Evolutionary conservation across 2,329 filamentous ascomycete genomes (phyloP).

Genomic region (Trematosphaeria pertusa): DNA sequence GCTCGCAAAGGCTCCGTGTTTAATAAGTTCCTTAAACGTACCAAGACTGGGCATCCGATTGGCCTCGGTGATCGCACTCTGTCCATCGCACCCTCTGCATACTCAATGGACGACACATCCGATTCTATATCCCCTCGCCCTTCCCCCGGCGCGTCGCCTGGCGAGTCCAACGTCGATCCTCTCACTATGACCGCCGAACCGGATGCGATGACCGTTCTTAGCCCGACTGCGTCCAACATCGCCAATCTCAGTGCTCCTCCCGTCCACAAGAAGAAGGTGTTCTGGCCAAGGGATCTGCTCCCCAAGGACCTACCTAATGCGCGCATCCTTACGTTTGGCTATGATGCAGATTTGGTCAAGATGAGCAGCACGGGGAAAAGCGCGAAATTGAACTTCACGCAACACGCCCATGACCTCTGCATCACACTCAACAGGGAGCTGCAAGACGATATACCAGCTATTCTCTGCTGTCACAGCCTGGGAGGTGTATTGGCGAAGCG

Average conservation of each 20-base stretch:
- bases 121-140: conserved; percentile 3
- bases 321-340: conserved; percentile 18
- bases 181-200: conserved; percentile 5
- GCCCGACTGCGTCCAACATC: not conserved
- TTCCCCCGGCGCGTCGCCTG: too few relatives aligned
- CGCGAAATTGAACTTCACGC: not conserved
- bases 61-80: conserved; percentile 5
- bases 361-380: not conserved
- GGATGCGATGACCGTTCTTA: not conserved
- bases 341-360: conserved; percentile 13
- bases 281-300: conserved; percentile 16
- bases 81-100: conserved; percentile 3
- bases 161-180: conserved; percentile 2
- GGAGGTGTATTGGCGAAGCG: conserved; percentile 12
- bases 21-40: not conserved
- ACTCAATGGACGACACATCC: conserved; percentile 6
- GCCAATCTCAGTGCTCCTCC: not conserved
- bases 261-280: not conserved
- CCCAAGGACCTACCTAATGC: conserved; percentile 12
- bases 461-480: conserved; percentile 13
- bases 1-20: not conserved
- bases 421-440: not conserved
- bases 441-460: conserved; percentile 4
- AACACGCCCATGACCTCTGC: not conserved
- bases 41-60: conserved; percentile 1